Percentiles rank a stretch among this genome's conserved stretches.
Evolutionary conservation across 139 green algal species (phyloP).

Genomic region (Chlorella sorokiniana): DNA sequence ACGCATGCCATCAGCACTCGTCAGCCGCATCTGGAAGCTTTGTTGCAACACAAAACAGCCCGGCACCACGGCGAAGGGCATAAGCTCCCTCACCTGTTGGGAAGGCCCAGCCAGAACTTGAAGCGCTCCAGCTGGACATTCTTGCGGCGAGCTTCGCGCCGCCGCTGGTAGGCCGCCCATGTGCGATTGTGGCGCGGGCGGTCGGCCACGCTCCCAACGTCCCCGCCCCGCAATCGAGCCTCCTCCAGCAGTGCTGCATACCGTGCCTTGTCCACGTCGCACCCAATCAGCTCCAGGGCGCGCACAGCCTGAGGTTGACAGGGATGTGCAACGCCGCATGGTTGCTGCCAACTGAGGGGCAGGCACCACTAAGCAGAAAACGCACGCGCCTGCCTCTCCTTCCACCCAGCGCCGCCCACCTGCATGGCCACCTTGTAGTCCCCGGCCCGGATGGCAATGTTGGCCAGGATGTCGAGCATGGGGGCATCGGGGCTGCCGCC

Average conservation of each 20-base stretch:
- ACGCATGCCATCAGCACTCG: too few relatives aligned
- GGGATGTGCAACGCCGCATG: neutral
- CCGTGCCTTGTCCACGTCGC: conserved; percentile 44
- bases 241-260: conserved; percentile 46
- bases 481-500: conserved; percentile 57
- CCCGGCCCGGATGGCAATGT: conserved; percentile 45
- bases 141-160: neutral
- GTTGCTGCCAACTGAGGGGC: neutral
- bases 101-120: conserved; percentile 76
- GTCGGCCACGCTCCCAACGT: neutral
- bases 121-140: conserved; percentile 63
- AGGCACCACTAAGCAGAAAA: neutral
- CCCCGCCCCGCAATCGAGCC: neutral
- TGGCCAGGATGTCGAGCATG: conserved; percentile 66
- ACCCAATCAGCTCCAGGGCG: conserved; percentile 63
- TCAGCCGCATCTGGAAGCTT: too few relatives aligned
- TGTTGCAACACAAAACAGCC: too few relatives aligned
- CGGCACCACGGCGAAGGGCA: neutral
- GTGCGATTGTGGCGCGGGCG: neutral
- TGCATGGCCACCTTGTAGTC: conserved; percentile 61
- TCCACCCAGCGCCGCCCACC: conserved; percentile 33
- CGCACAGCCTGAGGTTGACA: conserved; percentile 55
- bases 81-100: conserved; percentile 67
- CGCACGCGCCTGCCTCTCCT: neutral
- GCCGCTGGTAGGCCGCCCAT: conserved; percentile 24